Conservation (phyloP, 1,139 yeast species). For the Nakaseomyces sp. region DNA sequence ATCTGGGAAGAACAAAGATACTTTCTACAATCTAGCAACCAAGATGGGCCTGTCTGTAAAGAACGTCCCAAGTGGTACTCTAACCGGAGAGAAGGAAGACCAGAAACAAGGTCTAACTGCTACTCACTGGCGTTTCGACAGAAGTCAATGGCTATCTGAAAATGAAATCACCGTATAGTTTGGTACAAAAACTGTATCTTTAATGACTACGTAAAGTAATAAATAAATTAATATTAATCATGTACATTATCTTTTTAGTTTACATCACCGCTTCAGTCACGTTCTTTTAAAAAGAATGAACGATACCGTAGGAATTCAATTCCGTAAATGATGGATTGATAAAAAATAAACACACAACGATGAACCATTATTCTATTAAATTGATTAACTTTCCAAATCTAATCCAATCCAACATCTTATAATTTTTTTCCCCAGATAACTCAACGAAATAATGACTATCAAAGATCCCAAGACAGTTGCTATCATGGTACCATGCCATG, state of each 20-base stretch:
- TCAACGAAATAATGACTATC: constrained; percentile 4
- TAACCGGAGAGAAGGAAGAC: constrained; percentile 42
- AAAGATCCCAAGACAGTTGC: constrained; percentile 26
- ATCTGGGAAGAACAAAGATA: constrained; percentile 35
- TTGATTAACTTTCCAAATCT: too few relatives aligned
- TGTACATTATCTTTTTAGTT: too few relatives aligned
- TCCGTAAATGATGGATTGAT: too few relatives aligned
- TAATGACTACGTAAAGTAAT: neutral
- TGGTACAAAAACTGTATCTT: too few relatives aligned
- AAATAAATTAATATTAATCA: neutral
- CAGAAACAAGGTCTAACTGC: constrained; percentile 34
- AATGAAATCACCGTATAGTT: constrained; percentile 38
- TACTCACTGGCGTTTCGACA: constrained; percentile 59
- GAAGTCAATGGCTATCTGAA: constrained; percentile 46
- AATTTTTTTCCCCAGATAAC: too few relatives aligned
- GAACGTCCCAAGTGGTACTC: constrained; percentile 60
- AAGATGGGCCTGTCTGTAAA: constrained; percentile 49
- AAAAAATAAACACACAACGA: too few relatives aligned
- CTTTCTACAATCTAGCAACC: constrained; percentile 44
- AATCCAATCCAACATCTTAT: too few relatives aligned
- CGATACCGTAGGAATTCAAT: too few relatives aligned
- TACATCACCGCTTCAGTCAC: neutral
- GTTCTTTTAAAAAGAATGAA: too few relatives aligned
- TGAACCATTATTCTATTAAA: too few relatives aligned
- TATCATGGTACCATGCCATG: constrained; percentile 60